Evolutionary conservation across 1,284 basidiomycete species (phyloP), one percentile per base, ranked within the genome.

Genomic region (Irpex rosettiformis): DNA sequence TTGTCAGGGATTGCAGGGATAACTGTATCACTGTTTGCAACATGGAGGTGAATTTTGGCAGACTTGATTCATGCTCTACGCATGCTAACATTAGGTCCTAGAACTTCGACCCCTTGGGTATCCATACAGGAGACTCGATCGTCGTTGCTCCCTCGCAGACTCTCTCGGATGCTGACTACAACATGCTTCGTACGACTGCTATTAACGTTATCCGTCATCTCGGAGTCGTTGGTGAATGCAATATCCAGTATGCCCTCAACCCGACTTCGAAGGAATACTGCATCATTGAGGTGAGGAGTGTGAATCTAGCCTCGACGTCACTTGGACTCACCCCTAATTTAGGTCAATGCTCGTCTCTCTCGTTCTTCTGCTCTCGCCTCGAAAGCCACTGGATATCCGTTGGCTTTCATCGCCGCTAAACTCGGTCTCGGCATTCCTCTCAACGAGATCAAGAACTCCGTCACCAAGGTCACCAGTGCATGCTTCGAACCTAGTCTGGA

Each of bases 21-120:
- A 97, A 97, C 74, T 98, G 96, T 72, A 98, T 98, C 76, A 98
- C 95, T 1, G 96, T 98, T 63, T 99, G 97, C 77, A 99, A 99
- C 79, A 98, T 99, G 96, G 96, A 98, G 91, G 94, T 93, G 58
- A 61, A n/a, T 11, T n/a, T 16, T n/a, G 2, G 87, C 75, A 11
- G 8, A 3, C 29, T 4, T 13, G 1, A 1, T 11, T n/a, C n/a
- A 11, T 29, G 37, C 58, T 55, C 48, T 55, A 51, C 48, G 25
- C 48, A 24, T 53, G 58, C 2, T 21, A 56, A 5, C 43, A 37
- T 21, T 58, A 42, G 45, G 25, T 29, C 25, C 24, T 65, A 97
- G 94, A 98, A 98, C 79, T 99, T 99, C 68, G 96, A 98, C 73
- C 96, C 97, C 40, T 83, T 99, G 40, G 97, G 96, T 64, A 98